Evolutionary conservation across 2,329 filamentous ascomycete species (phyloP).

Genomic region (Orbilia quercus): DNA sequence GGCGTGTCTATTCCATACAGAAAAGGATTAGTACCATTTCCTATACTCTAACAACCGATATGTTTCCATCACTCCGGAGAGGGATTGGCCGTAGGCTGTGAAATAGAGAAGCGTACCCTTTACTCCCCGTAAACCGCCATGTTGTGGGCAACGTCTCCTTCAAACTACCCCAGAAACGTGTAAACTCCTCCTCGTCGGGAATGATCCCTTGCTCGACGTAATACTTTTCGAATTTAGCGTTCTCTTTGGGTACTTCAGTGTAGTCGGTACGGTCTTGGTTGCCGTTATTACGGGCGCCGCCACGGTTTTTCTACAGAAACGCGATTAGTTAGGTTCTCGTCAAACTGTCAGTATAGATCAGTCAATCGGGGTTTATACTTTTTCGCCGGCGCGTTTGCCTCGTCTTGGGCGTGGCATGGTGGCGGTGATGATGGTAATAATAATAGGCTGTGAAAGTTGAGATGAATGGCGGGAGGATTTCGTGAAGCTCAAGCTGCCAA

Average conservation of each 20-base stretch:
- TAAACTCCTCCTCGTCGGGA: constrained; percentile 76
- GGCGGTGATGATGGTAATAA: constrained; percentile 6
- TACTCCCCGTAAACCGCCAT: constrained; percentile 96
- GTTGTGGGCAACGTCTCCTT: constrained; percentile 91
- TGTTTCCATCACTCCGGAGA: no score
- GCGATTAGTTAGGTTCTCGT: not conserved
- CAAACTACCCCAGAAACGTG: constrained; percentile 84
- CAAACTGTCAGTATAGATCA: not conserved
- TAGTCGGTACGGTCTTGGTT: constrained; percentile 63
- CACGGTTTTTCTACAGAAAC: constrained; percentile 26
- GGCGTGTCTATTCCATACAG: constrained; percentile 74
- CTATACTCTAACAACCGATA: not conserved
- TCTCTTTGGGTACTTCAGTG: constrained; percentile 77
- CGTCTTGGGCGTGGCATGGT: constrained; percentile 34
- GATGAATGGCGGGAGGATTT: not conserved
- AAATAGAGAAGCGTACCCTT: constrained; percentile 71
- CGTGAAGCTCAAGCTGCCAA: constrained; percentile 1
- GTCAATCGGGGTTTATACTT: constrained; percentile 14
- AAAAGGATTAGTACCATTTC: not conserved
- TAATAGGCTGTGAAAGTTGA: not conserved
- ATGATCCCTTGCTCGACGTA: constrained; percentile 83
- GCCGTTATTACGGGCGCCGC: constrained; percentile 15
- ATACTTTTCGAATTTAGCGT: constrained; percentile 85
- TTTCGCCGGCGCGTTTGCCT: constrained; percentile 44
- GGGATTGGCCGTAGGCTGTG: no score